Base-by-base conservation (phyloP, 2,329 filamentous ascomycete species). In the Sphaerulina populicola region DNA sequence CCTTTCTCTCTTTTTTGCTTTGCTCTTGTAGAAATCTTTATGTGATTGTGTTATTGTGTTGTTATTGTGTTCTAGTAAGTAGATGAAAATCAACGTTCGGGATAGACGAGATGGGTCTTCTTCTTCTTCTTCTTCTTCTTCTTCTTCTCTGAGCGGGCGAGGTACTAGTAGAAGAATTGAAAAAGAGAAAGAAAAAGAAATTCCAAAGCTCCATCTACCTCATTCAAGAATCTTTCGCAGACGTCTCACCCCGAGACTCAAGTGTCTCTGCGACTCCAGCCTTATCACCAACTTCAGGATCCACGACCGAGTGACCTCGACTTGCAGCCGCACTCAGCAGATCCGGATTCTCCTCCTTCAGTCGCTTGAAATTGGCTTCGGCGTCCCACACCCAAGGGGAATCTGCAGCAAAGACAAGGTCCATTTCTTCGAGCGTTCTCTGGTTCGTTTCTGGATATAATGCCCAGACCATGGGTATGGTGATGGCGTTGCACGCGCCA, bases 381-480 rank as follows among this genome's bases (percentile, higher is more conserved):
- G 82, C 83, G 46, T 85, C 81, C 84, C 85, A 88, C 1, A 77
- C 77, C 81, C 81, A 88, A 3, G 79, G 78, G 0, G 75, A 81
- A 14, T 81, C 73, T 0, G 80, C 76, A 0, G 83, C 81, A 58
- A 89, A 88, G 0, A 88, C 68, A 0, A 88, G 68, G 54, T 89
- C 81, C 72, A 88, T 88, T 62, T 88, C 84, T 61, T 88, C 85
- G 0, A 88, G 71, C 0, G 83, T 88, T 0, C 85, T 77, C 64
- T 86, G 81, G 38, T 64, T 86, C 2, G 80, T 85, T 64, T 88
- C 85, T 0, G 85, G 85, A 51, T 87, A 88, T 0, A 89, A 62
- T 0, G 82, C 81, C 81, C 82, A 89, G 0, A 87, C 80, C 68
- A 86, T 79, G 0, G 82, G 77, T 4, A 88, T 82, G 1, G 77